Evolutionary conservation across 1,284 basidiomycete genomes (phyloP).

Genomic region (Pascua sp.): DNA sequence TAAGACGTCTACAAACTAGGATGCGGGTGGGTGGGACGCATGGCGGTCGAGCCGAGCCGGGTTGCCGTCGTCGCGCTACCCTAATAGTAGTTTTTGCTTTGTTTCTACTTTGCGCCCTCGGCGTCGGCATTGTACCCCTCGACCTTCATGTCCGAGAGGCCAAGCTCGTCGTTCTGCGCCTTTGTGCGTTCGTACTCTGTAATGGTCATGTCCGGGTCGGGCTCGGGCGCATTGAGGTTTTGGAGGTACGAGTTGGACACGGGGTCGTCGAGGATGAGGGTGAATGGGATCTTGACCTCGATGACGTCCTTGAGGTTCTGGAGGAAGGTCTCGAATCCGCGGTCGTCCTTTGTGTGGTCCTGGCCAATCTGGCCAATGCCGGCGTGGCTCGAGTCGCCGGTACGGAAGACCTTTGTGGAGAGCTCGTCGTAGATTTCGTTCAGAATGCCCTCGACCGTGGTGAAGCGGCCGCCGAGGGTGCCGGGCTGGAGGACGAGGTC

Average conservation of each 20-base stretch:
- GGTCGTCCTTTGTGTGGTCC: conserved; percentile 53
- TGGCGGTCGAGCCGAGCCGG: no score
- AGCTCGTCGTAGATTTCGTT: conserved; percentile 95
- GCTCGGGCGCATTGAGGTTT: conserved; percentile 87
- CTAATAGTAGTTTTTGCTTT: no score
- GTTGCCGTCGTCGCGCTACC: no score
- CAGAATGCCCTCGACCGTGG: conserved; percentile 91
- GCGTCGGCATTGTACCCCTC: conserved; percentile 66
- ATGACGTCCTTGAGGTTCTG: conserved; percentile 75
- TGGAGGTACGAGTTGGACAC: conserved; percentile 94
- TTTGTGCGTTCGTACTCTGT: conserved; percentile 78
- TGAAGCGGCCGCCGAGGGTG: conserved; percentile 97
- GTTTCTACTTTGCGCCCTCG: conserved; percentile 13
- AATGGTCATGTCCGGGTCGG: conserved; percentile 83
- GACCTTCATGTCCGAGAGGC: conserved; percentile 93
- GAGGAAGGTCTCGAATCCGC: conserved; percentile 72
- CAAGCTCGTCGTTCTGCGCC: conserved; percentile 93
- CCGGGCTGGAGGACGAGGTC: conserved; percentile 88
- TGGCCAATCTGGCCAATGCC: conserved; percentile 37
- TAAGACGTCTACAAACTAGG: no score
- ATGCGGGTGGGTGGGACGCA: no score
- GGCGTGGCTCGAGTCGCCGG: conserved; percentile 40
- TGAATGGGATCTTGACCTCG: conserved; percentile 72
- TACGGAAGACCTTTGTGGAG: conserved; percentile 79
- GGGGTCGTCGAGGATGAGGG: conserved; percentile 92